Base-by-base conservation (phyloP, 1,284 basidiomycete species). In the Schizophyllum commune region DNA sequence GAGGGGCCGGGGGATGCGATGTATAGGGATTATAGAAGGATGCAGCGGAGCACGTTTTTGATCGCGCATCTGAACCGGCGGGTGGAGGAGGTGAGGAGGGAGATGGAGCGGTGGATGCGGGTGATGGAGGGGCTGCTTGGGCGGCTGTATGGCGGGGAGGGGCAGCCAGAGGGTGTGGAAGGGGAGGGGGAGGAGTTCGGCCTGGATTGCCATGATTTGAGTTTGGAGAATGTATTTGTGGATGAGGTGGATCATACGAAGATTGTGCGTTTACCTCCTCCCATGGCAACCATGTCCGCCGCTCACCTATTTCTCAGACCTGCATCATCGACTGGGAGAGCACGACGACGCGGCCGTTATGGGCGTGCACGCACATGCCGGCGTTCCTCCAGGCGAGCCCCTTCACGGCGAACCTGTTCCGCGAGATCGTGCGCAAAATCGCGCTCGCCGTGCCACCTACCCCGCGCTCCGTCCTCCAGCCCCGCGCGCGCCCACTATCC, bases 251-350 rank as follows among this genome's bases (percentile, higher is more conserved):
- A 92, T 67, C 78, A 78, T 61, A 80, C 85, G 0, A 83, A 80
- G 65, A 88, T 92, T 59, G 89, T 92, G 65, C 67, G 88, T 78
- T 75, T 76, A 39, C 59, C 64, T 27, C 21, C 13, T 55, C 57
- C 11, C n/a, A n/a, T n/a, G n/a, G n/a, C n/a, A n/a, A n/a, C n/a
- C n/a, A n/a, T n/a, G n/a, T 11, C n/a, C n/a, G n/a, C n/a, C n/a
- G n/a, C n/a, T 59, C 56, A 52, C 17, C 22, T 56, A 63, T 53
- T 27, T 52, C 52, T 0, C 67, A 92, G 90, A 88, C 88, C 0
- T 89, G 88, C 67, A 82, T 92, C 64, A 92, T 92, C 57, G 90
- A 92, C 67, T 92, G 89, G 90, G 89, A 92, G 70, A 89, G 89
- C 9, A 91, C 89, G 17, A 90, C 89, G 7, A 91, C 85, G 4